phyloP scores from a whole-genome alignment of 345 rosid species.

The Hibiscus mutabilis region DNA sequence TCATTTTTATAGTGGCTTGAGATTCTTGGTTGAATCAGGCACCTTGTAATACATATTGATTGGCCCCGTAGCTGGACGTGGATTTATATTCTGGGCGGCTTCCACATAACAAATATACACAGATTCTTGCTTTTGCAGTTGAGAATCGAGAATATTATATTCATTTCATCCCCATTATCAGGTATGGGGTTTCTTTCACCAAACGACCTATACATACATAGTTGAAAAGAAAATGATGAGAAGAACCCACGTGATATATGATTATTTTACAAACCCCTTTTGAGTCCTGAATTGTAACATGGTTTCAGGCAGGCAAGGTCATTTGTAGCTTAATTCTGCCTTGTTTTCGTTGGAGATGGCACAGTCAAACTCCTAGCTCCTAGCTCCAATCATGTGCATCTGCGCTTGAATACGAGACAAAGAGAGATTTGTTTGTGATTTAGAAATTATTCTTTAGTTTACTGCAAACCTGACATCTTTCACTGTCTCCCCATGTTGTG shows the following conservation, averaged over 20 bases:
- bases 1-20: conserved; percentile 22
- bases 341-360: not conserved
- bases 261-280: conserved; percentile 13
- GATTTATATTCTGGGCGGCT: not conserved
- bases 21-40: conserved; percentile 19
- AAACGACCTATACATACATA: conserved; percentile 12
- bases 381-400: not conserved
- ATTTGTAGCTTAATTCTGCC: not conserved
- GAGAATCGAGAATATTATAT: conserved; percentile 5
- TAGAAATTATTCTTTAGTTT: conserved; percentile 5
- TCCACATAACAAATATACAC: not conserved
- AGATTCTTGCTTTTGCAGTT: conserved; percentile 3
- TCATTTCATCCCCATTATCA: not conserved
- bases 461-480: not conserved
- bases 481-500: not conserved
- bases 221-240: not conserved
- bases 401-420: not conserved
- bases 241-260: conserved; percentile 19
- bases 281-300: conserved; percentile 17
- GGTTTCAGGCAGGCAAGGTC: too few species aligned
- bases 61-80: conserved; percentile 3
- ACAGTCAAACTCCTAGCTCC: not conserved
- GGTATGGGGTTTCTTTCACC: conserved; percentile 38
- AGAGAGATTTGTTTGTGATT: not conserved
- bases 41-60: conserved; percentile 20